Conservation (phyloP, 768 basidiomycete species). For the Agrocybe pediades region DNA sequence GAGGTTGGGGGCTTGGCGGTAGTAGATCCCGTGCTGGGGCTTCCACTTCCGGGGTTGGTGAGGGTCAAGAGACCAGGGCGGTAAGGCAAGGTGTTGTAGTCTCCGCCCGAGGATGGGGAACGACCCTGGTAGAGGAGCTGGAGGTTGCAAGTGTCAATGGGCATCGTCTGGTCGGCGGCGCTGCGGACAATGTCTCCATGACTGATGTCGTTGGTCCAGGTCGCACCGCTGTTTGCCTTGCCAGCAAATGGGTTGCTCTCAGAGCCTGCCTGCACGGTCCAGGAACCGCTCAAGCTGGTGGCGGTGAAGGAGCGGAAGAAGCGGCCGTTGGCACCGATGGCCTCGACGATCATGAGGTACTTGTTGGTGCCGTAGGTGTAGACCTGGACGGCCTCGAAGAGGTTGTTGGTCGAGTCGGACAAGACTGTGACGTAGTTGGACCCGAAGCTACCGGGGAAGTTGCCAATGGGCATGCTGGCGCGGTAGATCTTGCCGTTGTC, state of each 20-base stretch:
- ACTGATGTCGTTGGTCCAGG: constrained; percentile 6
- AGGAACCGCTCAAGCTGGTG: constrained; percentile 11
- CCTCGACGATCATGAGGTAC: constrained; percentile 19
- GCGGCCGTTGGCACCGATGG: constrained; percentile 16
- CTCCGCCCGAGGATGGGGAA: constrained; percentile 6
- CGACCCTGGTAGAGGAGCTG: constrained; percentile 18
- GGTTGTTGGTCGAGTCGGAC: constrained; percentile 5
- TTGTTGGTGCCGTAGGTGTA: constrained; percentile 10
- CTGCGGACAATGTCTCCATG: constrained; percentile 17
- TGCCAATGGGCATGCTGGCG: constrained; percentile 13
- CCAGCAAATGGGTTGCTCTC: constrained; percentile 19
- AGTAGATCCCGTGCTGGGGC: no score
- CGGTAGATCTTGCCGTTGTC: constrained; percentile 24
- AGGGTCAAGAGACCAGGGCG: constrained; percentile 13
- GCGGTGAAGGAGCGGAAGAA: constrained; percentile 22
- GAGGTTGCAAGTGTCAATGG: constrained; percentile 18
- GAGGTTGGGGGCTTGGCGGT: no score
- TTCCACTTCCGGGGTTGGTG: constrained; percentile 16
- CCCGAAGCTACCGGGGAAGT: constrained; percentile 18
- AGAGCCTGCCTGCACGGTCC: constrained; percentile 5
- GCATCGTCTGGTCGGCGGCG: constrained; percentile 14
- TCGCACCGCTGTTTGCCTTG: constrained; percentile 8
- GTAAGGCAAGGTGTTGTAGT: constrained; percentile 16
- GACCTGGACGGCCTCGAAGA: constrained; percentile 20
- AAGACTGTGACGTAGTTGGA: constrained; percentile 18